Conservation (phyloP, 225 moss, liverwort and hornwort genomes). For the Straminergon stramineum region DNA sequence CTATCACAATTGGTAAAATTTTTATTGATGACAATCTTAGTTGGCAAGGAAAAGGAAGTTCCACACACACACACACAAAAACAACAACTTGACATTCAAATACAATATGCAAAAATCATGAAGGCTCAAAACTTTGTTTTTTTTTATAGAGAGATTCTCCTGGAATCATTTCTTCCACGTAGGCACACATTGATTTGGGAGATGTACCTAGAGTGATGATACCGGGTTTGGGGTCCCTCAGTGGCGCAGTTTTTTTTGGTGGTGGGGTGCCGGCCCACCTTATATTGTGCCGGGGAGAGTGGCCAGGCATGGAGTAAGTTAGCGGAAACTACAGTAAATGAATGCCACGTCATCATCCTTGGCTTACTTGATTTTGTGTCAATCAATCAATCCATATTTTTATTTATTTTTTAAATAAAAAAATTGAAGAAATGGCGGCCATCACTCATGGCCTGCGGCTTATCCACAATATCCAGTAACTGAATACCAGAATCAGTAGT, state of each 20-base stretch:
- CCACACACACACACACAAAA: not conserved
- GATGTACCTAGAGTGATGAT: not conserved
- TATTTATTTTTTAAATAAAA: too few relatives aligned
- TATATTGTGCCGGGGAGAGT: not conserved
- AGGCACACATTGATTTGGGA: not conserved
- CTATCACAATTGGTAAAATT: too few relatives aligned
- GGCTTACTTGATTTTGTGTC: not conserved
- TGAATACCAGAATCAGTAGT: not conserved
- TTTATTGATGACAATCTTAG: too few relatives aligned
- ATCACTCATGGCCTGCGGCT: not conserved
- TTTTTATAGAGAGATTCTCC: rapidly evolving
- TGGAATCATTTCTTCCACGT: not conserved
- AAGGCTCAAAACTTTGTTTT: too few relatives aligned
- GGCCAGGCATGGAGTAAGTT: not conserved
- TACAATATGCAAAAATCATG: too few relatives aligned
- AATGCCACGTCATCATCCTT: not conserved
- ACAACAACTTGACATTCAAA: not conserved
- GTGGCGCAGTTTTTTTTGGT: too few relatives aligned
- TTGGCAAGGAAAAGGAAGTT: too few relatives aligned
- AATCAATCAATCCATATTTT: too few relatives aligned
- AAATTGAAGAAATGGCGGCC: not conserved
- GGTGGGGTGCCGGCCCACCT: not conserved
- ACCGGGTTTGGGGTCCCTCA: too few relatives aligned
- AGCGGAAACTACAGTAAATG: too few relatives aligned
- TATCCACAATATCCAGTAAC: not conserved